Evolutionary conservation across 225 moss, liverwort and hornwort species (phyloP).

Genomic region (Antitrichia curtipendula): DNA sequence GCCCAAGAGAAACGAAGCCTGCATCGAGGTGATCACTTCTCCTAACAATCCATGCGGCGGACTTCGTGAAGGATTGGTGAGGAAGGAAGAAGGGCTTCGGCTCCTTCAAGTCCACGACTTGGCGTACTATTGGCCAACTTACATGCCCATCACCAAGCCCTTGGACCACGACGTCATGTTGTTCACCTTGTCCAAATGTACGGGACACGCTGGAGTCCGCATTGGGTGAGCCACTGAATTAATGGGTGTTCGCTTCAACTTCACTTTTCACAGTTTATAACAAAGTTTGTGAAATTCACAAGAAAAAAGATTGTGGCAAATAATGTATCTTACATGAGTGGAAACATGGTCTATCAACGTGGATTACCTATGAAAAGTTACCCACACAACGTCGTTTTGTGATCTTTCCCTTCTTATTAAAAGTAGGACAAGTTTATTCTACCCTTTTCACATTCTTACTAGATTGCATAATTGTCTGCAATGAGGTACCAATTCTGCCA

Average conservation of each 20-base stretch:
- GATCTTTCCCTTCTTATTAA: not conserved
- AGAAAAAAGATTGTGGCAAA: not conserved
- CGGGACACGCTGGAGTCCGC: constrained; percentile 16
- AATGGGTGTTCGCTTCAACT: not conserved
- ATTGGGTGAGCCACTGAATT: not conserved
- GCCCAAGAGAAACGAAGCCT: not conserved
- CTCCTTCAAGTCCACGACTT: constrained; percentile 2
- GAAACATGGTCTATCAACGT: not conserved
- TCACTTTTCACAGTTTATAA: not conserved
- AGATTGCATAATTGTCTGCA: not conserved
- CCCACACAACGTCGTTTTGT: not conserved
- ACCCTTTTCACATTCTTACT: not conserved
- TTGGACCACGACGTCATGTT: constrained; percentile 12
- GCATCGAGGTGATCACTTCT: constrained; percentile 15
- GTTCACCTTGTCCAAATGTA: constrained; percentile 27
- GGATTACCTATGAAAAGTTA: not conserved
- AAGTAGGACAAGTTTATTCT: not conserved
- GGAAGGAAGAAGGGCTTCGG: not conserved
- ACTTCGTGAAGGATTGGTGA: not conserved
- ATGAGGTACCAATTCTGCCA: not conserved
- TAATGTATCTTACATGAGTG: not conserved
- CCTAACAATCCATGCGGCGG: constrained; percentile 18
- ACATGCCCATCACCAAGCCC: not conserved
- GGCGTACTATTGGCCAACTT: constrained; percentile 25
- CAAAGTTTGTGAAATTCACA: not conserved